Conservation (phyloP, 768 basidiomycete species). For the Lentinus tigrinus region DNA sequence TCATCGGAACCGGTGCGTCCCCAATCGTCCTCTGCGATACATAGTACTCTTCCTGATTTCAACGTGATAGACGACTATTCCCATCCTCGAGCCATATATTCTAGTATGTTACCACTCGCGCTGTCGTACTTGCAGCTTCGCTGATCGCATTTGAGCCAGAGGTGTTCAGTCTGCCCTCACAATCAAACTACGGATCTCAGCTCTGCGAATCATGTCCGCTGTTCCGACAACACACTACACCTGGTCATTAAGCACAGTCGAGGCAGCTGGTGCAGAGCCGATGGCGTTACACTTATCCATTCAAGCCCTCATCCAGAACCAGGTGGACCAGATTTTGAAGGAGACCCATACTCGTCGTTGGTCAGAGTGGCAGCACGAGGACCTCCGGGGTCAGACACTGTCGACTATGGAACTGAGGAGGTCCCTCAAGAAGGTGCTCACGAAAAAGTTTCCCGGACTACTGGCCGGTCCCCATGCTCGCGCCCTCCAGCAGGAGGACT, state of each 20-base stretch:
- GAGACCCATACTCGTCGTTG: background rate
- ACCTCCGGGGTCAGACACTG: background rate
- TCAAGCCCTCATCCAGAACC: background rate
- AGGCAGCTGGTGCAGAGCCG: background rate
- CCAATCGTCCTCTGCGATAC: background rate
- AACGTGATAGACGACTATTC: too few species aligned
- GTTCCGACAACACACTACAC: background rate
- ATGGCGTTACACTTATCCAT: background rate
- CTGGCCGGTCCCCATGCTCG: background rate
- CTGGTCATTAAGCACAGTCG: background rate
- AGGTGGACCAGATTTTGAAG: background rate
- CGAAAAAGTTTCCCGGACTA: background rate
- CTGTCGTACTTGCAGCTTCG: too few species aligned
- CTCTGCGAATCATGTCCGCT: background rate
- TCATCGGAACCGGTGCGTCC: too few species aligned
- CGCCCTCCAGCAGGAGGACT: background rate
- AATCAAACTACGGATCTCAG: too few species aligned
- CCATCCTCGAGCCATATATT: too few species aligned
- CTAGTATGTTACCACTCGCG: too few species aligned
- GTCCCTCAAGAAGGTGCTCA: background rate
- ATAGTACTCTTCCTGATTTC: too few species aligned
- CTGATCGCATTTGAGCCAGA: too few species aligned
- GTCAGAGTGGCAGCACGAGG: conserved; percentile 3
- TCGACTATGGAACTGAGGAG: background rate
- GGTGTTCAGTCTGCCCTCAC: too few species aligned